Base-by-base conservation (phyloP, 176 grass and related monocot species). In the Musa troglodytarum region DNA sequence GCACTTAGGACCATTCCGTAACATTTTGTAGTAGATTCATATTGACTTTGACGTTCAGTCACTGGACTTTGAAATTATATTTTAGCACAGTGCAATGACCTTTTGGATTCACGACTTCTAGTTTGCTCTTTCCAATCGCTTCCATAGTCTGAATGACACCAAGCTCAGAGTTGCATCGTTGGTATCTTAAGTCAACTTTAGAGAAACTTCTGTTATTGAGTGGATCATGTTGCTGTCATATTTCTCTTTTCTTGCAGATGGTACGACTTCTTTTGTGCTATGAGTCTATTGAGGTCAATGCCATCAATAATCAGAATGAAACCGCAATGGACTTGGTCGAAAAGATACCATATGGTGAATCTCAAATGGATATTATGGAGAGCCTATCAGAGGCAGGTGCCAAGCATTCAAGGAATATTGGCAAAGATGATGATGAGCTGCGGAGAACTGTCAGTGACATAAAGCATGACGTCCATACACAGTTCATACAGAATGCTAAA, bases 381-480 rank as follows among this genome's bases (percentile, higher is more conserved):
- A 89, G 86, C 75, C 71, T 99, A 52, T 75, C 86, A 82, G 88
- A 93, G 65, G 86, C 88, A 71, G 95, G 95, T 74, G 95, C 95
- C 28, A 99, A 92, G 78, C 88, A 91, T 88, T 88, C 95, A 7
- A 80, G 81, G 75, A 82, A 94, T 83, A 88, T 99, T 1, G 95
- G 95, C 8, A 84, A 87, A 77, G 53, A 84, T 76, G 95, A 99
- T 66, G 84, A 94, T 67, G 88, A 94, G 83, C 84, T 99, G 57
- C 86, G 95, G 59, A 90, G 95, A 76, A 99, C 90, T 8, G 95
- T 99, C 56, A 99, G 95, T 73, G 95, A 99, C 78, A 99, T 99
- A 80, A 99, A 92, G 82, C 95, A 99, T 76, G 89, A 94, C 17
- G 85, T 99, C 65, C 90, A 94, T 72, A 84, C 86, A 34, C 95